phyloP scores from a whole-genome alignment of 139 green algal species.

The Chlamydomonas incerta region DNA sequence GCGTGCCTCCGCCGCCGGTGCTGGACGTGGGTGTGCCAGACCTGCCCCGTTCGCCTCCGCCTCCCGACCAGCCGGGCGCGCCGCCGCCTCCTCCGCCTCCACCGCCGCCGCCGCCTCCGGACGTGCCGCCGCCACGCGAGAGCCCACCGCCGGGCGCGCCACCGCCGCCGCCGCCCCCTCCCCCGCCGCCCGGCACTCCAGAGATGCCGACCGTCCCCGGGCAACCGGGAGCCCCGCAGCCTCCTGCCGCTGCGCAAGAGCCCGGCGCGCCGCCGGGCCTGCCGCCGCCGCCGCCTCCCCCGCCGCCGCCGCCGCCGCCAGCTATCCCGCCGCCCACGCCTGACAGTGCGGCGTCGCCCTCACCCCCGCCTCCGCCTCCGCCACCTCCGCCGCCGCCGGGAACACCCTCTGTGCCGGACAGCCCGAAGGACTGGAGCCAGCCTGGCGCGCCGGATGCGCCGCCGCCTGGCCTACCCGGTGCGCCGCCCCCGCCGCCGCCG shows the following conservation, averaged over 20 bases:
- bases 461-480: neutral
- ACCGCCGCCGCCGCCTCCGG: neutral
- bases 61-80: neutral
- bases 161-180: conserved; percentile 11
- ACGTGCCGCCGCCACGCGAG: neutral
- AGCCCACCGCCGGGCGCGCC: neutral
- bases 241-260: neutral
- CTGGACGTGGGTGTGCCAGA: neutral
- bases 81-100: neutral
- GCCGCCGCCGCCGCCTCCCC: neutral
- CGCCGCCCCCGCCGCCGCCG: neutral
- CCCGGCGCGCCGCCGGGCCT: neutral
- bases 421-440: no score
- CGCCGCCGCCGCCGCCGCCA: neutral
- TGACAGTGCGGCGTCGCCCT: no score
- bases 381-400: neutral
- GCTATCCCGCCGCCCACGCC: neutral
- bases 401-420: neutral
- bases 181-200: neutral
- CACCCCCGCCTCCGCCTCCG: neutral
- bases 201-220: neutral
- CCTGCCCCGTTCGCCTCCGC: neutral
- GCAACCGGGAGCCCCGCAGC: neutral
- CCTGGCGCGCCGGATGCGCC: no score
- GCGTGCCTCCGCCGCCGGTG: neutral